Evolutionary conservation across 164 flowering plant species (phyloP), one percentile per base, ranked within the genome.

Genomic region (Liriodendron chinense): DNA sequence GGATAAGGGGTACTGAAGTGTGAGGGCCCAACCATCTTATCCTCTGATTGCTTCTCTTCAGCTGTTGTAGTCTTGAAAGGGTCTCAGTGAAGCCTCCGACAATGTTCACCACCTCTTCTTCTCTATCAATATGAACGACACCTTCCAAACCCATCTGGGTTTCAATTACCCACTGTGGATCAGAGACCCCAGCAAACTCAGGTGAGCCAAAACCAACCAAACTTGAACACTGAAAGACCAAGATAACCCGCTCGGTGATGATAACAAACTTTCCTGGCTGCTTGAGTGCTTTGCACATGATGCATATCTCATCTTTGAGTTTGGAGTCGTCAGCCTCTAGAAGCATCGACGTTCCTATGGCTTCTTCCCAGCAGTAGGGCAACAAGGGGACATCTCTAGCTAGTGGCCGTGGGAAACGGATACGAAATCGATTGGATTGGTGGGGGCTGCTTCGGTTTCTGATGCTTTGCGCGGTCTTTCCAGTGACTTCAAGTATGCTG

Each of bases 291-390:
- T 89, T 96, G 87, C 97, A 96, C 73, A 76, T 74, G 24, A 92
- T 86, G 59, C 87, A 81, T 20, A 72, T 74, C 76, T 96, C 97
- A 56, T 87, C 92, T 79, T 84, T 87, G 57, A 88, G 72, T 77
- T 80, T 90, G 62, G 76, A 63, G 18, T 89, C 85, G 65, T 82
- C 92, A 6, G 85, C 88, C 69, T 87, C 89, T 24, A 76, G 28
- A 64, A 94, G 90, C 74, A 91, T 85, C 56, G 88, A 85, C 77
- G 87, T 76, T 22, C 96, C 99, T 47, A 96, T 85, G 28, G 98
- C 98, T 76, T 96, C 98, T 75, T 94, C 99, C 98, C 96, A 94
- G 13, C 95, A 92, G 82, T 94, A 96, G 50, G 96, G 92, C 73
- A 78, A 82, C 69, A 94, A 80, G 9, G 97, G 95, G 18, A 83